Evolutionary conservation across 23 red algal genomes (phyloP).

Genomic region (Chondrus crispus): DNA sequence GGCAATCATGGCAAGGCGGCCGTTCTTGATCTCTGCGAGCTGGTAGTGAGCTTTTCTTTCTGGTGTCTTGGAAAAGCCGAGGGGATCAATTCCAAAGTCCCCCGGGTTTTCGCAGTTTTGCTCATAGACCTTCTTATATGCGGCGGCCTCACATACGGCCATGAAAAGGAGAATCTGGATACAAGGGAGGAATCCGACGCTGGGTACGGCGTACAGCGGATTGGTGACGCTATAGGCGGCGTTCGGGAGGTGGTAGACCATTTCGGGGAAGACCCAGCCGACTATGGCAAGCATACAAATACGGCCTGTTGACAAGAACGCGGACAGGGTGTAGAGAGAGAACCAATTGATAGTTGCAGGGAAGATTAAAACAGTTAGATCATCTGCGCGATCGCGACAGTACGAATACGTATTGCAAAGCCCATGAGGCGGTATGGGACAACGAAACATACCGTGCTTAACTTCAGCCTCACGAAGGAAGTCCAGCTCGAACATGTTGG

Average conservation of each 20-base stretch:
- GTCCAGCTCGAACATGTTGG: constrained; percentile 66
- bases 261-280: constrained; percentile 78
- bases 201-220: constrained; percentile 66
- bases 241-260: constrained; percentile 67
- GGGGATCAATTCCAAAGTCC: constrained; percentile 72
- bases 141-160: constrained; percentile 63
- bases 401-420: too few relatives aligned
- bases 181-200: constrained; percentile 48
- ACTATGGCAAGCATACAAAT: constrained; percentile 88
- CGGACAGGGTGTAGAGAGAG: not conserved
- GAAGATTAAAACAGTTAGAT: too few relatives aligned
- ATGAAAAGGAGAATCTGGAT: constrained; percentile 88
- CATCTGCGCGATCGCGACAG: too few relatives aligned
- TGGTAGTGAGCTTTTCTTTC: constrained; percentile 43
- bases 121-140: constrained; percentile 61
- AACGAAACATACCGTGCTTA: constrained; percentile 54
- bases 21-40: constrained; percentile 84
- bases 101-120: constrained; percentile 58
- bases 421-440: too few relatives aligned
- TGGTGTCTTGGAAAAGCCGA: constrained; percentile 51
- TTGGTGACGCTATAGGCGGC: constrained; percentile 61
- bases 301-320: constrained; percentile 18
- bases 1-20: constrained; percentile 80
- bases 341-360: too few relatives aligned
- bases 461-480: constrained; percentile 74